Evolutionary conservation across 306 rosid genomes (phyloP).

Genomic region (Ormosia semicastrata): DNA sequence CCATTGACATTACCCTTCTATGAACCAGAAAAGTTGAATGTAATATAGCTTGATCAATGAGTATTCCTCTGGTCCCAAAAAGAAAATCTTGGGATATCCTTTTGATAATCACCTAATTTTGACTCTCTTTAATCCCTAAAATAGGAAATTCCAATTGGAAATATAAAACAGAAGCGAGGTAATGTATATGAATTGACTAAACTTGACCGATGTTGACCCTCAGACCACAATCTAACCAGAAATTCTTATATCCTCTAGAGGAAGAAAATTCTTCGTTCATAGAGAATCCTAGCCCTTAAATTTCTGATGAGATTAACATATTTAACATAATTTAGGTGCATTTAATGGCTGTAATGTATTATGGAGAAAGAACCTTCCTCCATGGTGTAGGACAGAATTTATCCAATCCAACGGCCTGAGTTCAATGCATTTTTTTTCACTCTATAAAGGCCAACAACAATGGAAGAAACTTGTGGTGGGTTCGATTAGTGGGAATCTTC

Average conservation of each 20-base stretch:
- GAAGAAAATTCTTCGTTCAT: too few species aligned
- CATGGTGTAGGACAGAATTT: too few species aligned
- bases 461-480: conserved; percentile 30
- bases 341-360: too few species aligned
- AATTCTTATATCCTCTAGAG: too few species aligned
- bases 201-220: conserved; percentile 50
- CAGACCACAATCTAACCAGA: conserved; percentile 31
- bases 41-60: conserved; percentile 11
- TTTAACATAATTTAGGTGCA: too few species aligned
- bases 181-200: conserved; percentile 37
- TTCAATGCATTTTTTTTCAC: background rate
- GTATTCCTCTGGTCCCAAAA: conserved; percentile 34
- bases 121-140: conserved; percentile 28
- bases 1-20: conserved; percentile 15
- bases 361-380: too few species aligned
- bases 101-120: conserved; percentile 45
- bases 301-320: too few species aligned
- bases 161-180: background rate
- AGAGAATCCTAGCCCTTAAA: too few species aligned
- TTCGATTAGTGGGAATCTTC: conserved; percentile 44
- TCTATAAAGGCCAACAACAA: conserved; percentile 3
- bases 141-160: background rate
- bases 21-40: conserved; percentile 30
- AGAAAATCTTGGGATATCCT: conserved; percentile 54
- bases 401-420: conserved; percentile 41